A percentile compares a stretch with the other conserved stretches of the same genome.
These are phyloP conservation scores for Truncatella angustata DNA, from an alignment of 2,329 filamentous ascomycete species.

Conservation along the genomic window DNA sequence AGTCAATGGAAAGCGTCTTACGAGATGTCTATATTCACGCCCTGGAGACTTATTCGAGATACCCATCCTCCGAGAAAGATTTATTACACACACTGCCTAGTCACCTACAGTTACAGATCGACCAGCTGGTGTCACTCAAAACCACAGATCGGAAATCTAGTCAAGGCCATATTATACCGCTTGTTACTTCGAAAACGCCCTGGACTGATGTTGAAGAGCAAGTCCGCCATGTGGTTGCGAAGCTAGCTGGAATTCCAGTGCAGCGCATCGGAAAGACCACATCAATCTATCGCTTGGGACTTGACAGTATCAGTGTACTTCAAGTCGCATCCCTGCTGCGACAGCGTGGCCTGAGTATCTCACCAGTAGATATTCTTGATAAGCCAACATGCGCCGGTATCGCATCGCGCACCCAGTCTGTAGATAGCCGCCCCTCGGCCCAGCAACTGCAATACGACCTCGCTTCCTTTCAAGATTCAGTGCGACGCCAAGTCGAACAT, in stretches of 20 bases:
- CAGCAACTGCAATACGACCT: slow-evolving; percentile 34
- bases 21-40: slow-evolving; percentile 25
- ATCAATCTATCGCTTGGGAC: slow-evolving; percentile 82
- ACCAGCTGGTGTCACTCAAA: slow-evolving; percentile 9
- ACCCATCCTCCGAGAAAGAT: slow-evolving; percentile 27
- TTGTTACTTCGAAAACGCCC: no score
- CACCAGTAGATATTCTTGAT: slow-evolving; percentile 73
- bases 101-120: slow-evolving; percentile 22
- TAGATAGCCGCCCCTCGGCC: neutral
- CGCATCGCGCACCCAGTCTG: slow-evolving; percentile 14
- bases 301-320: slow-evolving; percentile 86
- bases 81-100: slow-evolving; percentile 19
- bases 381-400: slow-evolving; percentile 44
- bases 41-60: slow-evolving; percentile 24
- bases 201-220: slow-evolving; percentile 40
- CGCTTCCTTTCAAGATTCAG: slow-evolving; percentile 32
- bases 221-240: slow-evolving; percentile 56
- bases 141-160: neutral
- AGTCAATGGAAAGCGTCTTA: slow-evolving; percentile 20
- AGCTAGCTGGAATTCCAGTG: slow-evolving; percentile 52
- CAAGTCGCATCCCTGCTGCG: slow-evolving; percentile 72
- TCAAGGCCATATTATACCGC: slow-evolving; percentile 11
- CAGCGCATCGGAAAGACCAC: slow-evolving; percentile 56
- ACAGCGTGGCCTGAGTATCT: slow-evolving; percentile 54
- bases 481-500: slow-evolving; percentile 27